Base-by-base conservation (phyloP, 305 asterid genomes). In the Nicotiana rustica region DNA sequence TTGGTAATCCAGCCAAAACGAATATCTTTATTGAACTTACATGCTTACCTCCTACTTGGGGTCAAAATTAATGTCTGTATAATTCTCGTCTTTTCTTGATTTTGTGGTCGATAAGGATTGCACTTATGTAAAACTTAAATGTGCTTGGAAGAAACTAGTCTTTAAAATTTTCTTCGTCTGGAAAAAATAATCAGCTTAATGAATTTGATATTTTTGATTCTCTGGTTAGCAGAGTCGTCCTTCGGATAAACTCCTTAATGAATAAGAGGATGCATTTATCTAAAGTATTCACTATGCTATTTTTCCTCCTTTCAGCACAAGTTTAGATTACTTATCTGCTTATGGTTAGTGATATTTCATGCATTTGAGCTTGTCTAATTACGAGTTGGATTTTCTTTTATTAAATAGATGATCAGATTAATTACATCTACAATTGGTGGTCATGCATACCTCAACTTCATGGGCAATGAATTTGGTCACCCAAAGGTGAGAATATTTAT, bases 401-500 rank as follows among this genome's bases (percentile, higher is more conserved):
- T 73, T 25, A 49, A 73, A 49, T 73, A 96, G 98, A 93, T 96
- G 97, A 93, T 96, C 91, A 90, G 97, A 89, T 88, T 96, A 84
- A 90, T 96, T 86, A 92, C 98, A 36, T 96, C 89, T 84, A 92
- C 99, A 66, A 91, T 96, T 83, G 98, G 97, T 85, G 99, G 99
- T 80, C 89, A 85, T 29, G 98, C 98, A 85, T 96, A 94, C 89
- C 95, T 94, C 86, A 96, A 91, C 89, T 96, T 96, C 88, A 96
- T 96, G 97, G 99, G 99, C 84, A 96, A 96, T 87, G 99, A 96
- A 85, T 96, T 92, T 89, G 99, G 95, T 79, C 98, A 96, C 85
- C 97, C 98, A 31, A 89, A 96, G 97, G 99, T 93, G 86, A 88
- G 81, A 8, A 31, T 66, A 82, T 41, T 83, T 67, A 59, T 36